A percentile compares a stretch with the other conserved stretches of the same genome.
Conservation (phyloP, 2,329 filamentous ascomycete species). For the Colletotrichum echinochloae region DNA sequence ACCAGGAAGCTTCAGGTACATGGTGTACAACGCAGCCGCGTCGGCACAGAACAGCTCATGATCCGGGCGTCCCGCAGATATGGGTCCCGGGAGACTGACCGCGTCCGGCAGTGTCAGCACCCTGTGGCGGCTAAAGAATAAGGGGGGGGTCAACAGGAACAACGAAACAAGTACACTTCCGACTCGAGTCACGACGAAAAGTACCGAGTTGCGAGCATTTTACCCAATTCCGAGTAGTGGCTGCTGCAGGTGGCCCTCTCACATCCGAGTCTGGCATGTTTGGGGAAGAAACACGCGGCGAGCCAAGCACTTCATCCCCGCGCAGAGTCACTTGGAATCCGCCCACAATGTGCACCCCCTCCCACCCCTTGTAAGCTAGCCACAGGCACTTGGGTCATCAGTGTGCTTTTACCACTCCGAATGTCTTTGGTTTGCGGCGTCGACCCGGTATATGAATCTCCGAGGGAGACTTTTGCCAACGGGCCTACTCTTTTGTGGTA, state of each 20-base stretch:
- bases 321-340: neutral
- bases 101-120: slow-evolving; percentile 9
- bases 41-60: slow-evolving; percentile 28
- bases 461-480: neutral
- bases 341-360: neutral
- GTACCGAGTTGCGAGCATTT: neutral
- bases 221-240: slow-evolving; percentile 12
- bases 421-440: neutral
- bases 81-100: slow-evolving; percentile 4
- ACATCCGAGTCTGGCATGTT: slow-evolving; percentile 12
- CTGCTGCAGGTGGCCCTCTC: slow-evolving; percentile 1
- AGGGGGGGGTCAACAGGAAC: slow-evolving; percentile 15
- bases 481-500: slow-evolving; percentile 1
- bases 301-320: slow-evolving; percentile 1
- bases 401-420: neutral
- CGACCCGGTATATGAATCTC: neutral
- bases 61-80: slow-evolving; percentile 28
- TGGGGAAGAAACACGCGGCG: slow-evolving; percentile 13
- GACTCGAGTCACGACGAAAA: slow-evolving; percentile 9
- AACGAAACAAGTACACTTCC: slow-evolving; percentile 17
- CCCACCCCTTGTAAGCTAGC: too few relatives aligned
- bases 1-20: slow-evolving; percentile 26
- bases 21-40: neutral
- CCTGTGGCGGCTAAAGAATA: slow-evolving; percentile 7
- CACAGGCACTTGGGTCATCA: neutral